Evolutionary conservation across 2,329 filamentous ascomycete genomes (phyloP), one percentile per base, ranked within the genome.

Genomic region (Tothia fuscella): DNA sequence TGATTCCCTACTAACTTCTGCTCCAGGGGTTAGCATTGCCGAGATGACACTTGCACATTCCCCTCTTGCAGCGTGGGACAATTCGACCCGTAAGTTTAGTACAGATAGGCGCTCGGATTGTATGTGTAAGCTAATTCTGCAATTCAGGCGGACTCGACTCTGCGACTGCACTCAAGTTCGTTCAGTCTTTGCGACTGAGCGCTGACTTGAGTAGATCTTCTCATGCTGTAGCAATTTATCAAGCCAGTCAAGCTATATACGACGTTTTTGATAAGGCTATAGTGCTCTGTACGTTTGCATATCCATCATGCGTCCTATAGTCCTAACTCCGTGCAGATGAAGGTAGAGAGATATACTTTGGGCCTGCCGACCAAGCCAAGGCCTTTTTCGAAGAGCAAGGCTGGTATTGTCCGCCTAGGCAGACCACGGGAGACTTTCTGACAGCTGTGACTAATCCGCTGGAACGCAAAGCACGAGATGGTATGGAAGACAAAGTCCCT

Each of bases 341-440:
- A n/a, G 84, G 83, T 1, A 71, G 78, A 0, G 74, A 88, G 53
- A 88, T 88, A 47, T 89, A 76, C 62, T 88, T 80, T 48, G 84
- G 83, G 0, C 71, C 73, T 0, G 72, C 76, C 0, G 54, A 51
- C 5, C 56, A 65, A 2, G 82, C 82, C 0, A 77, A 71, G 50
- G 55, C 56, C 0, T 87, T 76, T 57, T 87, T 88, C 46, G 72
- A 77, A 50, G 61, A 70, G 10, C 74, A 81, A 58, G 82, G 82
- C 30, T 88, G 75, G 68, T 56, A 70, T 25, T 84, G 80, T 49
- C 78, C 78, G 0, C 57, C 68, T 3, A 70, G 80, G 3, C 78
- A 83, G 53, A 83, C 78, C 0, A 79, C 74, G 0, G 76, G 71
- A 2, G 80, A 84, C 50, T 84, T 84, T 52, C 61, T 84, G 9